phyloP scores from a whole-genome alignment of 1,139 yeast genomes.

The Pichia sp. region DNA sequence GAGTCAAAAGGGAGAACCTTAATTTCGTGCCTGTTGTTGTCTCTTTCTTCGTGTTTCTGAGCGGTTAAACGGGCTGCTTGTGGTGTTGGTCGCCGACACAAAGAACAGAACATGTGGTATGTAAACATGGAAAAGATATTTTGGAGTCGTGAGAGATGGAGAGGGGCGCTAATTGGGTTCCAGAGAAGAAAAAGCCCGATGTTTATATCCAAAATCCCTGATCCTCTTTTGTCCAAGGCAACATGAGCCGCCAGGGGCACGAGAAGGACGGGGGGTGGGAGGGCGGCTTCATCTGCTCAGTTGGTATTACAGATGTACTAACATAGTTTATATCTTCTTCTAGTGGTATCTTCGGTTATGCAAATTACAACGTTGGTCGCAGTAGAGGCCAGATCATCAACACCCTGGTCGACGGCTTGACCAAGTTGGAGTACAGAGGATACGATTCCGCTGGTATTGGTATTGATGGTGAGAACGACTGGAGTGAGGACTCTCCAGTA shows the following conservation, averaged over 20 bases:
- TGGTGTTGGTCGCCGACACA: not conserved
- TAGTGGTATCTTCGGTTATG: slow-evolving; percentile 97
- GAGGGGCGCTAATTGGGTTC: too few relatives aligned
- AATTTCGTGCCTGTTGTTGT: not conserved
- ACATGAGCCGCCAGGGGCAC: not conserved
- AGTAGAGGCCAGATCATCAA: slow-evolving; percentile 89
- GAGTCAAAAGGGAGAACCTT: not conserved
- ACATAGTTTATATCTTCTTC: not conserved
- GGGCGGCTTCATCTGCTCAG: not conserved
- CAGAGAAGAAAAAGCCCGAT: not conserved
- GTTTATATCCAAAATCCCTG: not conserved
- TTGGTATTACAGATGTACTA: not conserved
- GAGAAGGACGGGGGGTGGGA: not conserved
- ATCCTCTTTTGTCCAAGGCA: not conserved
- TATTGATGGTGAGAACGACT: slow-evolving; percentile 75
- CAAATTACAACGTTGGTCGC: slow-evolving; percentile 89
- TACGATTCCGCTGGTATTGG: slow-evolving; percentile 98
- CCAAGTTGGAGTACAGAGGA: slow-evolving; percentile 94
- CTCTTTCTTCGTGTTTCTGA: not conserved
- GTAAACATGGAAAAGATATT: not conserved
- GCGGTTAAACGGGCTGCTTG: not conserved
- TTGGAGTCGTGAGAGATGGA: too few relatives aligned
- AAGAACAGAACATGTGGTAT: not conserved
- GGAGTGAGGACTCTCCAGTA: slow-evolving; percentile 38
- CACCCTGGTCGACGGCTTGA: slow-evolving; percentile 85